Conservation (phyloP, 805 yeast genomes). For the Pichia kluyveri region DNA sequence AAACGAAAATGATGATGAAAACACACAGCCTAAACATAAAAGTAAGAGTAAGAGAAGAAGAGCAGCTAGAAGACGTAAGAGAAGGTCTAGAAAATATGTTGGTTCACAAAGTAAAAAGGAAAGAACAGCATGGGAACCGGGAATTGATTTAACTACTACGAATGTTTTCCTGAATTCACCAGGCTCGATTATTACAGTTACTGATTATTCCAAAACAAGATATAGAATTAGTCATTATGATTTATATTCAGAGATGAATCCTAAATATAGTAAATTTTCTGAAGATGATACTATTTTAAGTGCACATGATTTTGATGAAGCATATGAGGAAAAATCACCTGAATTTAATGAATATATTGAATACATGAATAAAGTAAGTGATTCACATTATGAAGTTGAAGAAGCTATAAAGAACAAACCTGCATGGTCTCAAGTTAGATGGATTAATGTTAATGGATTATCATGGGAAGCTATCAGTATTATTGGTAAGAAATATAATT, state of each 20-base stretch:
- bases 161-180: conserved; percentile 40
- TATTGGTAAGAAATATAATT: conserved; percentile 33
- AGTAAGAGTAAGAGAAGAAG: not conserved
- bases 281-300: conserved; percentile 9
- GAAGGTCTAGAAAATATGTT: conserved; percentile 22
- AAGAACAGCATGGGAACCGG: conserved; percentile 51
- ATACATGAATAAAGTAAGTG: conserved; percentile 12
- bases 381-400: conserved; percentile 23
- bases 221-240: conserved; percentile 38
- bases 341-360: conserved; percentile 5
- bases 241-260: conserved; percentile 22
- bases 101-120: conserved; percentile 32
- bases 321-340: conserved; percentile 1
- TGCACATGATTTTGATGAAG: conserved; percentile 6
- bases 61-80: conserved; percentile 1
- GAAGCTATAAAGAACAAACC: conserved; percentile 30
- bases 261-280: conserved; percentile 13
- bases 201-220: conserved; percentile 39
- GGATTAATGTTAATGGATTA: conserved; percentile 53
- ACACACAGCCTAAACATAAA: not conserved
- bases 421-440: conserved; percentile 40
- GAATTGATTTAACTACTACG: conserved; percentile 43
- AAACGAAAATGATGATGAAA: not conserved
- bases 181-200: conserved; percentile 45
- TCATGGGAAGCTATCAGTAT: conserved; percentile 50